Conservation (phyloP, 108 stramenopile species). For the Parietichytrium sp. region DNA sequence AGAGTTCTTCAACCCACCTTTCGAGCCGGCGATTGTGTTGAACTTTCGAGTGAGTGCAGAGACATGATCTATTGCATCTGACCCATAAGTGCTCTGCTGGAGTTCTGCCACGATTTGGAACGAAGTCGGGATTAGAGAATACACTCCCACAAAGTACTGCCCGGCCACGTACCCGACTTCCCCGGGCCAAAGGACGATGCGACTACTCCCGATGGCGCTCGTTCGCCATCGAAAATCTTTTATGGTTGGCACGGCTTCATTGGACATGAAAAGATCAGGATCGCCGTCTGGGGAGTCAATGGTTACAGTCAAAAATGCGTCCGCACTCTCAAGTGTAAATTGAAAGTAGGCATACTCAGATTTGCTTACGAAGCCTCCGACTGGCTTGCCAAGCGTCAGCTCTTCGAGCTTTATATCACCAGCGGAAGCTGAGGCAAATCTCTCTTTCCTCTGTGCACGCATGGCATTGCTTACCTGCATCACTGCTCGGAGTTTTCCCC, state of each 20-base stretch:
- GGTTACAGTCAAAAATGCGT: background rate
- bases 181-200: background rate
- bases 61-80: conserved; percentile 25
- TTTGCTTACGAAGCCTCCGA: background rate
- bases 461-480: background rate
- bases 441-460: background rate
- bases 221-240: conserved; percentile 18
- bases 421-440: background rate
- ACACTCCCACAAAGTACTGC: conserved; percentile 11
- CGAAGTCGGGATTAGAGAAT: background rate
- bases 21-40: conserved; percentile 33
- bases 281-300: background rate
- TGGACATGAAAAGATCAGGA: conserved; percentile 1
- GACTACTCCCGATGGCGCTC: background rate
- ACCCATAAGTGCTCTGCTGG: background rate
- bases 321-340: background rate
- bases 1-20: no score
- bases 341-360: background rate
- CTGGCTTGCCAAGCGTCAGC: background rate
- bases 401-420: background rate
- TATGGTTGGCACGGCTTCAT: conserved; percentile 14
- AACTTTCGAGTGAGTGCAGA: background rate
- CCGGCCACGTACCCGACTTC: background rate
- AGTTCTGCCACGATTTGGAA: background rate
- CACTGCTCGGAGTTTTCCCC: background rate